Conservation (phyloP, 2,329 filamentous ascomycete genomes). For the Grosmannia penicillata region DNA sequence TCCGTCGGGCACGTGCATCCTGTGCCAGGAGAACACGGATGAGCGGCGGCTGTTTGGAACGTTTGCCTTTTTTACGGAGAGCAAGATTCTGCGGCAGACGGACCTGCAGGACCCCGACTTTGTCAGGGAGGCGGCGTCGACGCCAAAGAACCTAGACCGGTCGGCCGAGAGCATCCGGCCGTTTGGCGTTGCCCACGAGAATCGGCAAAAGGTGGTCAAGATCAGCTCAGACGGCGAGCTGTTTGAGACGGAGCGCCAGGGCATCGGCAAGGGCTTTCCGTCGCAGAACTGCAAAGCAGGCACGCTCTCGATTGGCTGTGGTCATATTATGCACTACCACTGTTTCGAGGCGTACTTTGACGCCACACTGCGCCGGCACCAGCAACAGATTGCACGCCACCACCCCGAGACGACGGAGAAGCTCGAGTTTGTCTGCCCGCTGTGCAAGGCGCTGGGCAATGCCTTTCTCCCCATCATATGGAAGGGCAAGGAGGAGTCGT, state of each 20-base stretch:
- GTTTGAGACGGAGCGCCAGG: slow-evolving; percentile 61
- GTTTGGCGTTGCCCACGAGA: slow-evolving; percentile 82
- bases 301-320: slow-evolving; percentile 79
- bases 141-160: slow-evolving; percentile 68
- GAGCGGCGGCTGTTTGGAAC: slow-evolving; percentile 83
- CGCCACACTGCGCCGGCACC: slow-evolving; percentile 70
- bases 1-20: slow-evolving; percentile 80
- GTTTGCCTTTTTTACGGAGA: slow-evolving; percentile 79
- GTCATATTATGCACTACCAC: slow-evolving; percentile 95
- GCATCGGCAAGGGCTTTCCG: slow-evolving; percentile 80
- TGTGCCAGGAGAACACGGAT: slow-evolving; percentile 92
- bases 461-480: slow-evolving; percentile 89
- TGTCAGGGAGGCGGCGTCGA: slow-evolving; percentile 66
- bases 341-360: slow-evolving; percentile 90
- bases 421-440: slow-evolving; percentile 88
- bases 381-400: slow-evolving; percentile 83
- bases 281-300: slow-evolving; percentile 50
- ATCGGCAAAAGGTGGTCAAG: slow-evolving; percentile 63
- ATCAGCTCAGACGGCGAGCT: slow-evolving; percentile 57
- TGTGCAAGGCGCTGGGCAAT: slow-evolving; percentile 94
- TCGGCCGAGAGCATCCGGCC: slow-evolving; percentile 73
- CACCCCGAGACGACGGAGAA: slow-evolving; percentile 69
- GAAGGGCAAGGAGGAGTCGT: slow-evolving; percentile 79
- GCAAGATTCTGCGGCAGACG: slow-evolving; percentile 74
- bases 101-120: slow-evolving; percentile 69